A percentile compares a stretch with the other conserved stretches of the same genome.
These are phyloP conservation scores for Cryptosporidium parvum DNA, from an alignment of 169 alveolate genomes.

Conservation along the genomic window DNA sequence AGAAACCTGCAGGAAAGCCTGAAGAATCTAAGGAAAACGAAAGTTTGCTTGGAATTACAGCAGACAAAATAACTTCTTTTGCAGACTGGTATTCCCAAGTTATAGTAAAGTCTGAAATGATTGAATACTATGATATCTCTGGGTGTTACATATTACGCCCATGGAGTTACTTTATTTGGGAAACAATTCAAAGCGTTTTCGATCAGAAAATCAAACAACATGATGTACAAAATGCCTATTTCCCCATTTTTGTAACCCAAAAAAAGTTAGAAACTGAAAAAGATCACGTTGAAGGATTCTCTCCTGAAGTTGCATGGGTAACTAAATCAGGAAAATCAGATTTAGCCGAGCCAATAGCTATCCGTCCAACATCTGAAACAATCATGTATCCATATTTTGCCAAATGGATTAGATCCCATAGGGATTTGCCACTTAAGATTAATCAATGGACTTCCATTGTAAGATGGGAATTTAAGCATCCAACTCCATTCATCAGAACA, in stretches of 20 bases:
- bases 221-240: constrained; percentile 93
- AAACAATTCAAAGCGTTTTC: constrained; percentile 92
- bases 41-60: constrained; percentile 84
- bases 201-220: constrained; percentile 89
- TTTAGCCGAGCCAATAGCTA: constrained; percentile 95
- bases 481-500: constrained; percentile 99
- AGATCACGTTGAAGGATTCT: constrained; percentile 98
- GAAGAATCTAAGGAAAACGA: constrained; percentile 75
- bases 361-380: constrained; percentile 99
- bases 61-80: constrained; percentile 84
- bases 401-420: constrained; percentile 98
- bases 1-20: constrained; percentile 66
- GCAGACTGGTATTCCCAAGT: constrained; percentile 92
- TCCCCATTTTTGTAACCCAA: constrained; percentile 96
- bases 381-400: constrained; percentile 99
- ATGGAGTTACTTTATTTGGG: constrained; percentile 98
- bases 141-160: constrained; percentile 99
- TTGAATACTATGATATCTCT: constrained; percentile 98
- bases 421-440: constrained; percentile 98
- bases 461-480: constrained; percentile 99
- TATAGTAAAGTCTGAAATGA: constrained; percentile 95
- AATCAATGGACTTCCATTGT: constrained; percentile 98
- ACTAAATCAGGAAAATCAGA: constrained; percentile 95
- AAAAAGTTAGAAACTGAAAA: constrained; percentile 96
- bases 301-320: constrained; percentile 99